These are phyloP conservation scores for Candida patagonica DNA, from an alignment of 805 yeast species.

Conservation along the genomic window DNA sequence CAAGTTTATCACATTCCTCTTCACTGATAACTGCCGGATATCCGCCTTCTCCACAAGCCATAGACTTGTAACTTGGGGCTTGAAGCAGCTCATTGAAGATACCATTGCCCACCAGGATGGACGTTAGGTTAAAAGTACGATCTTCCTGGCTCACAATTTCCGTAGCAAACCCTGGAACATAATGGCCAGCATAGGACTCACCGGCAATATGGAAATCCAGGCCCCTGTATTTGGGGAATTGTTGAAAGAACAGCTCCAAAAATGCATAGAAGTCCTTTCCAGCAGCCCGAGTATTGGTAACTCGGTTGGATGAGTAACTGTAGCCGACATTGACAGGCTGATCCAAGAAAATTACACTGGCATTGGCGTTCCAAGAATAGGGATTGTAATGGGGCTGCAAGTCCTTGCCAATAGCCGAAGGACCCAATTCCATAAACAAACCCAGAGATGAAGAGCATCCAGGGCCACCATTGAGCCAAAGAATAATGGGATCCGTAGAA, in stretches of 20 bases:
- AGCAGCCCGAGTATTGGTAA: slow-evolving; percentile 69
- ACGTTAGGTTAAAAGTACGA: slow-evolving; percentile 53
- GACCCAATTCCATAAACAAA: slow-evolving; percentile 78
- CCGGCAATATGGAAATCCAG: slow-evolving; percentile 79
- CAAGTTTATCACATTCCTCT: slow-evolving; percentile 66
- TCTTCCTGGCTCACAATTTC: slow-evolving; percentile 65
- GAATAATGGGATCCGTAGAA: slow-evolving; percentile 68
- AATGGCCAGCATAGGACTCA: slow-evolving; percentile 86
- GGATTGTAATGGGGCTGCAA: slow-evolving; percentile 62
- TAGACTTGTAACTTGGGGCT: slow-evolving; percentile 71
- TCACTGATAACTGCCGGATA: slow-evolving; percentile 64
- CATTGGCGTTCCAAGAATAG: slow-evolving; percentile 75
- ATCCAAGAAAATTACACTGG: slow-evolving; percentile 77
- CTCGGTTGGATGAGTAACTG: slow-evolving; percentile 53
- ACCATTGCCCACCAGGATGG: slow-evolving; percentile 86
- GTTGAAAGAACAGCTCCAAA: slow-evolving; percentile 67
- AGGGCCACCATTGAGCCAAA: slow-evolving; percentile 94
- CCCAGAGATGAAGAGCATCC: slow-evolving; percentile 90
- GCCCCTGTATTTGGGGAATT: slow-evolving; percentile 48
- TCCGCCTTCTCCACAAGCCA: slow-evolving; percentile 95
- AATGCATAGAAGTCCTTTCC: slow-evolving; percentile 76
- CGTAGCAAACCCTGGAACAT: slow-evolving; percentile 79
- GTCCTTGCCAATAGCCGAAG: slow-evolving; percentile 55
- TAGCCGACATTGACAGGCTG: slow-evolving; percentile 86
- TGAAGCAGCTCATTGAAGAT: slow-evolving; percentile 78